A percentile compares a stretch with the other conserved stretches of the same genome.
Conservation (phyloP, 2,329 filamentous ascomycete genomes). For the Arthrobotrys sinensis region DNA sequence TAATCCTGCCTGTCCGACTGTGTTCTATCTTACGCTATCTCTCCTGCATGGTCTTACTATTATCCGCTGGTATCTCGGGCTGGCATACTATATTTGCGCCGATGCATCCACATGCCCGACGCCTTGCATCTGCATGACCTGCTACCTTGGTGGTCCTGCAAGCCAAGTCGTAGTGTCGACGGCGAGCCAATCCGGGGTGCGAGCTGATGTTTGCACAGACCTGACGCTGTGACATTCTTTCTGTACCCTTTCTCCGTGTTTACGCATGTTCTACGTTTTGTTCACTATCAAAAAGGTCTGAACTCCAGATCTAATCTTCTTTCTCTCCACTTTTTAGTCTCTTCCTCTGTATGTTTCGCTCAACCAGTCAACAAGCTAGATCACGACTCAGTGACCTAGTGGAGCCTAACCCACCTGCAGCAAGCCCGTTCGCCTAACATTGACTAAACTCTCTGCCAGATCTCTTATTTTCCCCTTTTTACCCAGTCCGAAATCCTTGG, state of each 20-base stretch:
- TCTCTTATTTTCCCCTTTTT: conserved; percentile 53
- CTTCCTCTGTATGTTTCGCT: background rate
- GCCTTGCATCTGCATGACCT: conserved; percentile 52
- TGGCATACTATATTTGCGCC: conserved; percentile 45
- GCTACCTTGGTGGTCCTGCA: conserved; percentile 42
- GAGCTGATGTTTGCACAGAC: conserved; percentile 43
- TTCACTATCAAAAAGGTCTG: conserved; percentile 10
- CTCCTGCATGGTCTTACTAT: conserved; percentile 14
- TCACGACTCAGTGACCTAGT: conserved; percentile 26
- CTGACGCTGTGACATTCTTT: conserved; percentile 47
- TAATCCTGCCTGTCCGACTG: conserved; percentile 1
- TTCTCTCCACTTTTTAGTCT: conserved; percentile 17
- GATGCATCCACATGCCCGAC: conserved; percentile 30
- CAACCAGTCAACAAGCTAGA: conserved; percentile 9
- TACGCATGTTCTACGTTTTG: conserved; percentile 1
- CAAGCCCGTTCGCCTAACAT: conserved; percentile 38
- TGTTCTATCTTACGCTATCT: conserved; percentile 25
- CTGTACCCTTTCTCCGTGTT: conserved; percentile 3
- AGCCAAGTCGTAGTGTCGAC: conserved; percentile 41
- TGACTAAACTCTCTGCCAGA: conserved; percentile 24
- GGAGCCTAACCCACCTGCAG: conserved; percentile 23
- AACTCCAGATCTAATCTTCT: conserved; percentile 16
- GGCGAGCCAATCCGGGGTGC: conserved; percentile 30
- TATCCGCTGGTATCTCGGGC: conserved; percentile 31
- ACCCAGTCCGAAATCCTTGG: conserved; percentile 42